Evolutionary conservation across 768 basidiomycete genomes (phyloP), one percentile per base, ranked within the genome.

Genomic region (Phallus indusiatus): DNA sequence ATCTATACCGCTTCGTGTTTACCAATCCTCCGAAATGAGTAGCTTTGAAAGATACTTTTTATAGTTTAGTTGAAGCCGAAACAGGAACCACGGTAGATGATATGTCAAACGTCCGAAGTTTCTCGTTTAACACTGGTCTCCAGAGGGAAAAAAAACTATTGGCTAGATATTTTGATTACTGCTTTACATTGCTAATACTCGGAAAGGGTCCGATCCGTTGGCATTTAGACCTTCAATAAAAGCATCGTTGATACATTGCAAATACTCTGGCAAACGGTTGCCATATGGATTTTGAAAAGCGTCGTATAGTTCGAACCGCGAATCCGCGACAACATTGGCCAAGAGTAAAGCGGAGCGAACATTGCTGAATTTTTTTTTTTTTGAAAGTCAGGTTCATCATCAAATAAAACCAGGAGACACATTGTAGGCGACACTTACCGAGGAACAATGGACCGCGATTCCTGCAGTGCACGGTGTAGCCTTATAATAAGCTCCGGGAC

Each of bases 401-500:
- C n/a, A 10, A 6, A 49, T 5, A 36, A 47, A 17, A 17, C n/a
- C n/a, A n/a, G n/a, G n/a, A 42, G 17, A 51, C 46, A n/a, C n/a
- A 28, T 18, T 48, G 21, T 48, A 49, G 47, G 16, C 46, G n/a
- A 28, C 28, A 76, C 84, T 54, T 64, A 88, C 92, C 81, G 78
- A 51, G 86, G 83, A 47, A 92, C 76, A 20, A 81, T 72, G 10
- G 75, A 70, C 8, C 84, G 74, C 5, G 92, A 90, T 35, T 76
- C 72, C 60, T 82, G 78, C 11, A 98, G 73, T 53, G 86, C 73
- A 48, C 80, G 75, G 67, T 97, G 94, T 1, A 98, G 73, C 20
- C 91, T 83, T 63, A 97, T 78, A 64, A 97, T 82, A 20, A 97
- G 77, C 68, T 96, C 93, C 0, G 94, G 95, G 22, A 96, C 76